phyloP scores from a whole-genome alignment of 2,329 filamentous ascomycete species.

The Didymella arachidicola region DNA sequence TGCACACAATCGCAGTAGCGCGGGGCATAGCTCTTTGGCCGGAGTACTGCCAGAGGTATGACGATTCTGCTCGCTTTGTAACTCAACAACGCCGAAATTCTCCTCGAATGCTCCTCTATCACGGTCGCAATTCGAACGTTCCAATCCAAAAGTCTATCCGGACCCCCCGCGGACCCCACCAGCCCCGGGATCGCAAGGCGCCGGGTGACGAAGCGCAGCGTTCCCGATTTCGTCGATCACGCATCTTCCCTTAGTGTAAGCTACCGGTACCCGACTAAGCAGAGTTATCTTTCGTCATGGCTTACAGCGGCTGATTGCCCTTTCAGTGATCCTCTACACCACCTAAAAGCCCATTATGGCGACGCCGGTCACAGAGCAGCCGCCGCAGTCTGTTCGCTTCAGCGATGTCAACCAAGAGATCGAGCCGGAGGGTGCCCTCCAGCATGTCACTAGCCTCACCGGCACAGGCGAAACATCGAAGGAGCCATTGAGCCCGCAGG shows the following conservation, averaged over 20 bases:
- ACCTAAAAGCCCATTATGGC: constrained; percentile 35
- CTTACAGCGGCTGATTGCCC: constrained; percentile 17
- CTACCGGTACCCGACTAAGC: constrained; percentile 29
- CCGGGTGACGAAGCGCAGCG: constrained; percentile 21
- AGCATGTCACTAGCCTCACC: constrained; percentile 44
- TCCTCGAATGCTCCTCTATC: constrained; percentile 4
- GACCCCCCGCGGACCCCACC: constrained; percentile 19
- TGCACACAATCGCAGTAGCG: constrained; percentile 23
- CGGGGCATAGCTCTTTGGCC: constrained; percentile 22
- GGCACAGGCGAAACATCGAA: constrained; percentile 30
- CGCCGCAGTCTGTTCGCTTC: constrained; percentile 51
- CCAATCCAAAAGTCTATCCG: constrained; percentile 13
- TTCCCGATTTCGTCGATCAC: constrained; percentile 28
- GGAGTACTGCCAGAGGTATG: constrained; percentile 25
- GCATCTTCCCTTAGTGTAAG: constrained; percentile 26
- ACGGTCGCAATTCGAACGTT: constrained; percentile 12
- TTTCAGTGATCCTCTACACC: constrained; percentile 16
- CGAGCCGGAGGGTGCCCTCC: constrained; percentile 44
- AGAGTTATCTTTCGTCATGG: constrained; percentile 34
- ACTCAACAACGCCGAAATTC: constrained; percentile 12
- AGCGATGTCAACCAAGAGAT: constrained; percentile 51
- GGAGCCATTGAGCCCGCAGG: constrained; percentile 53
- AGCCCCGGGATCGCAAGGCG: constrained; percentile 17
- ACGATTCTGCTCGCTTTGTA: constrained; percentile 26
- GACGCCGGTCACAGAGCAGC: constrained; percentile 33